Conservation (phyloP, 306 rosid species). For the Datisca glomerata region DNA sequence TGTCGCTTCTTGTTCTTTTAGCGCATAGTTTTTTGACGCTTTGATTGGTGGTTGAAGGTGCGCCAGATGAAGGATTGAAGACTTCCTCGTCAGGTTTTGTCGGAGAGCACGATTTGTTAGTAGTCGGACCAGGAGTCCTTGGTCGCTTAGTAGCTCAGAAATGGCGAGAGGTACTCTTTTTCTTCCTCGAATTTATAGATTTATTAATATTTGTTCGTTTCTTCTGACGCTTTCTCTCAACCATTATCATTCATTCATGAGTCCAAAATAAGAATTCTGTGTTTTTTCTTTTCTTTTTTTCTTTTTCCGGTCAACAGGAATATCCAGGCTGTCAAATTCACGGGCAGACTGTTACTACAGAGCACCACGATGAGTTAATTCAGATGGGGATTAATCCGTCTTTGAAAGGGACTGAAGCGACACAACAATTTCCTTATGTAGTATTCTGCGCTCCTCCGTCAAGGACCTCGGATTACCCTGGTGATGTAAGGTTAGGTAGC, state of each 20-base stretch:
- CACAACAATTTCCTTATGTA: slow-evolving; percentile 50
- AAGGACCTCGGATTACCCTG: slow-evolving; percentile 45
- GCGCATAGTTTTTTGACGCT: not conserved
- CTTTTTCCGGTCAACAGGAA: slow-evolving; percentile 32
- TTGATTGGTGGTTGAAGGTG: slow-evolving; percentile 22
- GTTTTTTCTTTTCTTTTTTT: slow-evolving; percentile 1
- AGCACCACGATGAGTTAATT: slow-evolving; percentile 75
- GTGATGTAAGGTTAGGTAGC: slow-evolving; percentile 62
- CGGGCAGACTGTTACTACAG: slow-evolving; percentile 67
- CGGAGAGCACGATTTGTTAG: slow-evolving; percentile 50
- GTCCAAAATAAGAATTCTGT: too few relatives aligned
- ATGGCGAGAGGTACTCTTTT: slow-evolving; percentile 62
- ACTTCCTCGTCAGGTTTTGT: slow-evolving; percentile 26
- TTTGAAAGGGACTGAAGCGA: slow-evolving; percentile 43
- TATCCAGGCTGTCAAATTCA: slow-evolving; percentile 55
- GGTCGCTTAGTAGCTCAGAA: slow-evolving; percentile 79
- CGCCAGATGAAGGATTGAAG: slow-evolving; percentile 28
- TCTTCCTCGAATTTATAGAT: too few relatives aligned
- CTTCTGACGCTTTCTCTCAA: too few relatives aligned
- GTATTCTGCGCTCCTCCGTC: slow-evolving; percentile 91
- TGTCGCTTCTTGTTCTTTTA: not conserved
- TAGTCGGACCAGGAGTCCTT: slow-evolving; percentile 92
- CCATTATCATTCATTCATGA: too few relatives aligned
- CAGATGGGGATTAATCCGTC: slow-evolving; percentile 59
- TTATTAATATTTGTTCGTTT: too few relatives aligned